phyloP scores from a whole-genome alignment of 352 stramenopile genomes.

The Phytophthora sojae region DNA sequence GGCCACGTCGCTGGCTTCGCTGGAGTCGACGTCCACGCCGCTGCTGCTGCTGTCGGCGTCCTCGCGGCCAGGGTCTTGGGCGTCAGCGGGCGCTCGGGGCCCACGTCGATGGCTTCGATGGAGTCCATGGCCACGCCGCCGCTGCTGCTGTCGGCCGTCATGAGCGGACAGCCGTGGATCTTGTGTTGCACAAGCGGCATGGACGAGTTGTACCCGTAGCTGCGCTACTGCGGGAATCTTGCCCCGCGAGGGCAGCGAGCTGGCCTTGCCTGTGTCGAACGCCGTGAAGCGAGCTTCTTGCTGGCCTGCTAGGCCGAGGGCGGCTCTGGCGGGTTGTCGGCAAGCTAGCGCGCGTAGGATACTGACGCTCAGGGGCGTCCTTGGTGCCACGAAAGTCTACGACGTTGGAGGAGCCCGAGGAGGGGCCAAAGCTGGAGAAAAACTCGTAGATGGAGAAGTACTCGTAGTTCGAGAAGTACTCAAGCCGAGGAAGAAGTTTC shows the following conservation, averaged over 20 bases:
- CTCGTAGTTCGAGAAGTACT: not conserved
- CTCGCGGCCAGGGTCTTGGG: constrained; percentile 60
- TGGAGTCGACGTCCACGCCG: constrained; percentile 59
- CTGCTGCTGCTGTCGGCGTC: constrained; percentile 47
- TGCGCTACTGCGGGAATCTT: constrained; percentile 50
- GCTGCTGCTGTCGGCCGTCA: not conserved
- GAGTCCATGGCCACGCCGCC: not conserved
- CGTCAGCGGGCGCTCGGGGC: constrained; percentile 44
- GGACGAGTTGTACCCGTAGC: constrained; percentile 26
- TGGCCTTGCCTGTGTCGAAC: constrained; percentile 43
- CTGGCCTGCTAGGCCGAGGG: constrained; percentile 55
- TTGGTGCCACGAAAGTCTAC: constrained; percentile 1
- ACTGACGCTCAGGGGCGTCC: constrained; percentile 38
- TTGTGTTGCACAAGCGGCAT: constrained; percentile 58
- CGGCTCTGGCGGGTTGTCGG: constrained; percentile 63
- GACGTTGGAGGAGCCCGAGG: not conserved
- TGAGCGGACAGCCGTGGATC: constrained; percentile 52
- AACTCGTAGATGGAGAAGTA: constrained; percentile 1
- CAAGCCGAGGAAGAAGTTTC: not conserved
- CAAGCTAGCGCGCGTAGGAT: constrained; percentile 69
- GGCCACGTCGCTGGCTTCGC: constrained; percentile 54
- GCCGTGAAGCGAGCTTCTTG: constrained; percentile 64
- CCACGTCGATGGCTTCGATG: not conserved
- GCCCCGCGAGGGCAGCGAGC: constrained; percentile 52
- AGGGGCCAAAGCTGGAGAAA: not conserved